Evolutionary conservation across 169 alveolate genomes (phyloP).

Genomic region (Eimeria sp.): DNA sequence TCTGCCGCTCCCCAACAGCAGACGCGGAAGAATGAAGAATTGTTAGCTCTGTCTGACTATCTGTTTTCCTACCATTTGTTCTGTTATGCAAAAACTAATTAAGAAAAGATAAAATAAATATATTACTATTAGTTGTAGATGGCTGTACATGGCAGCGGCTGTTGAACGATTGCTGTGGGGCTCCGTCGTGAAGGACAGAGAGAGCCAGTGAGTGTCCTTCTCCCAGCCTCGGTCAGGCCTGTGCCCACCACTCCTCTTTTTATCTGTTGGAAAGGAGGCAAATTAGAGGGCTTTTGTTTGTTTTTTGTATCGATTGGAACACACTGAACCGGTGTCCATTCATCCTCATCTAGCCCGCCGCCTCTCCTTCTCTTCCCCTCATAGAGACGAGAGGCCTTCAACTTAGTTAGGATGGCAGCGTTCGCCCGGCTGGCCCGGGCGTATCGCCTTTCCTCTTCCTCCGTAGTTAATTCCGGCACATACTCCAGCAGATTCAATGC

Average conservation of each 20-base stretch:
- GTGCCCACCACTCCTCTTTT: background rate
- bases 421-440: slow-evolving; percentile 59
- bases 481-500: background rate
- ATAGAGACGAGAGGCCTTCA: slow-evolving; percentile 35
- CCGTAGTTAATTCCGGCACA: background rate
- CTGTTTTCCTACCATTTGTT: background rate
- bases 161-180: slow-evolving; percentile 1
- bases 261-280: background rate
- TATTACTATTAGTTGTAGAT: background rate
- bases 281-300: background rate
- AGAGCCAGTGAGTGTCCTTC: background rate
- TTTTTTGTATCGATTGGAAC: background rate
- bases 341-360: background rate
- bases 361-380: background rate
- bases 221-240: background rate
- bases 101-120: background rate
- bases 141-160: background rate
- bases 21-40: background rate
- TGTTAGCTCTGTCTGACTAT: background rate
- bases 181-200: slow-evolving; percentile 8
- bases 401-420: slow-evolving; percentile 9
- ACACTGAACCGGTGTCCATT: background rate
- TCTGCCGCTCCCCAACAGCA: background rate
- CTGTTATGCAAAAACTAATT: background rate
- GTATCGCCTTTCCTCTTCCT: background rate